Conservation (phyloP, 495 filamentous ascomycete genomes). For the Bathelium albidoporum region DNA sequence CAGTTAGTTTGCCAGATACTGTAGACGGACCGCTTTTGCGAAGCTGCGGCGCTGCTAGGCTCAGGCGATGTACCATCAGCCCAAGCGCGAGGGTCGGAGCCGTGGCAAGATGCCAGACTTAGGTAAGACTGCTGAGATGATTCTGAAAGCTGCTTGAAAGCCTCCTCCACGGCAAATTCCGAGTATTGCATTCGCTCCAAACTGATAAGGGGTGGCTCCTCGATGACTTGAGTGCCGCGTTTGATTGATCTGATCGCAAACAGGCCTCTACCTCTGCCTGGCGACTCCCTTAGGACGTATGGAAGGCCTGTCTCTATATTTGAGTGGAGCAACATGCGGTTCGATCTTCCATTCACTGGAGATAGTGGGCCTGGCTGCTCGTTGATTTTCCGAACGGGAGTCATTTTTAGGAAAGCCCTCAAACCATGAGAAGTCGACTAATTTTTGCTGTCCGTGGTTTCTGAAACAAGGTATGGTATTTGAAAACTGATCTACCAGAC, state of each 20-base stretch:
- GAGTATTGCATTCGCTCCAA: constrained; percentile 46
- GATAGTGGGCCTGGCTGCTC: background rate
- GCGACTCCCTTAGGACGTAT: background rate
- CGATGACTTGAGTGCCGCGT: constrained; percentile 41
- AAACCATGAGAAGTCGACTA: no score
- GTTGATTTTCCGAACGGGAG: background rate
- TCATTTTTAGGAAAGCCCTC: no score
- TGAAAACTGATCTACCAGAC: no score
- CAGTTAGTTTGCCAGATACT: constrained; percentile 28
- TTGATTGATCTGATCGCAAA: constrained; percentile 10
- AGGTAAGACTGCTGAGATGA: background rate
- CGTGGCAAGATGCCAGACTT: background rate
- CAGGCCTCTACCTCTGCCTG: constrained; percentile 12
- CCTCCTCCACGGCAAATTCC: constrained; percentile 14
- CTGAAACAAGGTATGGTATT: no score
- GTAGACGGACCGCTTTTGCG: background rate
- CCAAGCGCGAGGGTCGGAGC: background rate
- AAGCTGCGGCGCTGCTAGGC: background rate
- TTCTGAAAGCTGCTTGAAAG: constrained; percentile 16
- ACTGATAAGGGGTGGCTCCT: constrained; percentile 57
- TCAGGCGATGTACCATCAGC: background rate
- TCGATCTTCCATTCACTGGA: background rate
- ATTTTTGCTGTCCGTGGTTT: no score
- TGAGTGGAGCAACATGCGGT: background rate
- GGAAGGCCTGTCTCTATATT: background rate